Evolutionary conservation across 305 asterid species (phyloP).

Genomic region (Lippia alba): DNA sequence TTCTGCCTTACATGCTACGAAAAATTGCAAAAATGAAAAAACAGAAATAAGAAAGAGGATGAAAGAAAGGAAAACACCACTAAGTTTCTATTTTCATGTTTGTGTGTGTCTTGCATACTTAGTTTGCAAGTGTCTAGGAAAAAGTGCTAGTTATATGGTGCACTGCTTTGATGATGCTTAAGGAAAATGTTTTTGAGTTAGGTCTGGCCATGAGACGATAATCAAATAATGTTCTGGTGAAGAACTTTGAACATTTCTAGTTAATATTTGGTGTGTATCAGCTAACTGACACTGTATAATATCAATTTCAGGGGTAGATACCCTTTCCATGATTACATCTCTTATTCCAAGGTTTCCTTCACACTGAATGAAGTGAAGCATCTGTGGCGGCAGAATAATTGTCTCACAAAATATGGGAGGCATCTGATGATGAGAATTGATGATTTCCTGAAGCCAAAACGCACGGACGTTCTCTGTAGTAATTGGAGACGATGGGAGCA

Average conservation of each 20-base stretch:
- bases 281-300: conserved; percentile 25
- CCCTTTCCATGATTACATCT: conserved; percentile 87
- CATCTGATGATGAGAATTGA: conserved; percentile 85
- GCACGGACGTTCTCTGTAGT: conserved; percentile 80
- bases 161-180: conserved; percentile 1
- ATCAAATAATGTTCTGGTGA: conserved; percentile 14
- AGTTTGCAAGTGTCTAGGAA: conserved; percentile 7
- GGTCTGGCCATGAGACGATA: conserved; percentile 14
- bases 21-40: too few species aligned
- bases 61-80: conserved; percentile 4
- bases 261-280: not conserved
- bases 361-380: conserved; percentile 90
- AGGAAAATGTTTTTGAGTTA: not conserved
- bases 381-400: conserved; percentile 86
- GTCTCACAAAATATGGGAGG: conserved; percentile 73
- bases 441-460: conserved; percentile 87
- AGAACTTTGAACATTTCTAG: not conserved
- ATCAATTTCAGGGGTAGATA: conserved; percentile 70
- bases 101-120: not conserved
- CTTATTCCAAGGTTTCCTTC: conserved; percentile 78
- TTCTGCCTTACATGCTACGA: conserved; percentile 12
- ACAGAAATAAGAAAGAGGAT: not conserved
- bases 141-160: conserved; percentile 15
- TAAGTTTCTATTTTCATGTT: conserved; percentile 5
- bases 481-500: conserved; percentile 90